Evolutionary conservation across 2,329 filamentous ascomycete species (phyloP).

Genomic region (Periglandula ipomoeae): DNA sequence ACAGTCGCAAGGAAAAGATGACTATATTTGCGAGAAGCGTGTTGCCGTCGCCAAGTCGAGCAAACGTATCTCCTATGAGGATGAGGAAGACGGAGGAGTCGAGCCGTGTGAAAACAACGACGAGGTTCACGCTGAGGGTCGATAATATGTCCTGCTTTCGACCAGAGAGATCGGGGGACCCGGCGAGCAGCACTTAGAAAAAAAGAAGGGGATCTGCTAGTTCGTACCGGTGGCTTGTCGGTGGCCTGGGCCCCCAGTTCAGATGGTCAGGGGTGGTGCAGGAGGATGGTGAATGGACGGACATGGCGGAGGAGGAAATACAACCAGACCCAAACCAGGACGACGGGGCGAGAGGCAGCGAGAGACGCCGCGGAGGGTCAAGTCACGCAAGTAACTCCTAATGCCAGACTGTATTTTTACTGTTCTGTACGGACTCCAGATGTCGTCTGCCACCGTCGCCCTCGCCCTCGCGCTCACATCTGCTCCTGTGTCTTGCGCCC

Average conservation of each 20-base stretch:
- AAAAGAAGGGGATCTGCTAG: conserved; percentile 8
- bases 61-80: not conserved
- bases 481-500: too few species aligned
- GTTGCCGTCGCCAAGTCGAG: not conserved
- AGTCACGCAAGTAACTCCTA: too few species aligned
- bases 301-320: not conserved
- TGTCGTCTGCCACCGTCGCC: too few species aligned
- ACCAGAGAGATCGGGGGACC: conserved; percentile 3
- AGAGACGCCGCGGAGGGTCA: too few species aligned
- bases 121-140: not conserved
- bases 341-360: too few species aligned
- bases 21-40: not conserved
- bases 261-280: not conserved
- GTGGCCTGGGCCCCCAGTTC: not conserved
- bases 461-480: too few species aligned
- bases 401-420: too few species aligned
- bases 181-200: not conserved
- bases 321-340: too few species aligned
- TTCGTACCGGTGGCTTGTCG: not conserved
- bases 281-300: not conserved
- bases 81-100: not conserved
- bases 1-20: not conserved
- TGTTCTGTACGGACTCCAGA: too few species aligned
- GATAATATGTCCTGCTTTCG: not conserved
- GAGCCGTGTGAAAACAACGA: not conserved